A percentile compares a stretch with the other conserved stretches of the same genome.
Evolutionary conservation across 2,329 filamentous ascomycete genomes (phyloP).

Genomic region (Chalara sp.): DNA sequence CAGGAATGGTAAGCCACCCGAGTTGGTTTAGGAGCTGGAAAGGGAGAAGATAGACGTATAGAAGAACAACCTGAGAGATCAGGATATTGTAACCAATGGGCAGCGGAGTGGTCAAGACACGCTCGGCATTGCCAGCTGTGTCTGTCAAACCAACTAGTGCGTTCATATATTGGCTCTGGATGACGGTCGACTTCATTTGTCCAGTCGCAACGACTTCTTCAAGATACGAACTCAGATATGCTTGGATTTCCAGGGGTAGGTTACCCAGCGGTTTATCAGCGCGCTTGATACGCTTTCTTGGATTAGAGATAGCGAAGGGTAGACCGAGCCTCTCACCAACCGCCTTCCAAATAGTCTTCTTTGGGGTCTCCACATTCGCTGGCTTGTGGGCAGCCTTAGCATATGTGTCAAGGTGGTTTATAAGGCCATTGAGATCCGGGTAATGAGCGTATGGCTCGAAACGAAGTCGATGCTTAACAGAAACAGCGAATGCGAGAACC

Average conservation of each 20-base stretch:
- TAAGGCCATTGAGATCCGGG: constrained; percentile 62
- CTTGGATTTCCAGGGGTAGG: constrained; percentile 75
- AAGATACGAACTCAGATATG: constrained; percentile 50
- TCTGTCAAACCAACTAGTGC: constrained; percentile 60
- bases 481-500: constrained; percentile 65
- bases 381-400: constrained; percentile 42
- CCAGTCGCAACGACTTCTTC: constrained; percentile 23
- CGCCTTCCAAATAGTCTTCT: constrained; percentile 44
- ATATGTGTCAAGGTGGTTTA: constrained; percentile 72
- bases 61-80: constrained; percentile 80
- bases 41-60: constrained; percentile 73
- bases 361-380: constrained; percentile 22
- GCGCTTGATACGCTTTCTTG: constrained; percentile 69
- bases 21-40: constrained; percentile 68
- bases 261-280: constrained; percentile 70
- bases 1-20: constrained; percentile 71
- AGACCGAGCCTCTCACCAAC: constrained; percentile 69
- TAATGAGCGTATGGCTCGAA: constrained; percentile 79
- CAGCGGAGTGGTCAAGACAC: constrained; percentile 74
- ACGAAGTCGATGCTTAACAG: constrained; percentile 75
- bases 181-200: constrained; percentile 26
- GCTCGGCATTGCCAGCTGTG: constrained; percentile 64
- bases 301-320: constrained; percentile 71
- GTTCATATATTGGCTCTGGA: constrained; percentile 22
- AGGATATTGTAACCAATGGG: constrained; percentile 79